A percentile compares a stretch with the other conserved stretches of the same genome.
Conservation (phyloP, 768 basidiomycete species). For the Podaxis rugospora region DNA sequence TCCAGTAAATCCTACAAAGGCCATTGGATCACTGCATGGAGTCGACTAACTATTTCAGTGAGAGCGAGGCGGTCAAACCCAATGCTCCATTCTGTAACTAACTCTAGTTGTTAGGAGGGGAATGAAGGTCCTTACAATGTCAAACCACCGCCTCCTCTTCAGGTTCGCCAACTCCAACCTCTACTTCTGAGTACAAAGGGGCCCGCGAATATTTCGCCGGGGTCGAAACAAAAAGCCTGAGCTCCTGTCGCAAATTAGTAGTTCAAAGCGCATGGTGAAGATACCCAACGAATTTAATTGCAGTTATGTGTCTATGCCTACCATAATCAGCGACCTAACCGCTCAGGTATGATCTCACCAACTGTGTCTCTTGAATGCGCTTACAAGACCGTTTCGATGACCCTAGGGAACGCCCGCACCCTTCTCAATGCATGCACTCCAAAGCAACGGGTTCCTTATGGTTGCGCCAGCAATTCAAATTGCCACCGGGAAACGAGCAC, state of each 20-base stretch:
- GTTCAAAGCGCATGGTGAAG: background rate
- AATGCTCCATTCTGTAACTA: background rate
- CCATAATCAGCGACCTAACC: too few relatives aligned
- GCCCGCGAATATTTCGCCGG: conserved; percentile 5
- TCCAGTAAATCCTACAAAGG: conserved; percentile 37
- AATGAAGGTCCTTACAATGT: background rate
- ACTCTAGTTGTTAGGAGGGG: background rate
- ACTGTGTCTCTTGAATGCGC: too few relatives aligned
- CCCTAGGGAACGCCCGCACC: too few relatives aligned
- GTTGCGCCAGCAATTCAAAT: too few relatives aligned
- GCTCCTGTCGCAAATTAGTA: background rate
- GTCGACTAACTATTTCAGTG: conserved; percentile 41
- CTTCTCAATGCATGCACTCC: too few relatives aligned
- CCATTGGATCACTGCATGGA: conserved; percentile 74
- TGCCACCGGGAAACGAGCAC: too few relatives aligned
- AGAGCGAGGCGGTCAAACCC: conserved; percentile 29
- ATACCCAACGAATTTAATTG: background rate
- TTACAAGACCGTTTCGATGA: too few relatives aligned
- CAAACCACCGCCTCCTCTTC: background rate
- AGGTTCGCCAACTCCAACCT: background rate
- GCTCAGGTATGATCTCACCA: too few relatives aligned
- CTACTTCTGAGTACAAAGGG: background rate
- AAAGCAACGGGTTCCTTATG: too few relatives aligned
- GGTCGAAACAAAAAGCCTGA: background rate
- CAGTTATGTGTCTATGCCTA: too few relatives aligned